Evolutionary conservation across 345 rosid species (phyloP).

Genomic region (Pistacia atlantica): DNA sequence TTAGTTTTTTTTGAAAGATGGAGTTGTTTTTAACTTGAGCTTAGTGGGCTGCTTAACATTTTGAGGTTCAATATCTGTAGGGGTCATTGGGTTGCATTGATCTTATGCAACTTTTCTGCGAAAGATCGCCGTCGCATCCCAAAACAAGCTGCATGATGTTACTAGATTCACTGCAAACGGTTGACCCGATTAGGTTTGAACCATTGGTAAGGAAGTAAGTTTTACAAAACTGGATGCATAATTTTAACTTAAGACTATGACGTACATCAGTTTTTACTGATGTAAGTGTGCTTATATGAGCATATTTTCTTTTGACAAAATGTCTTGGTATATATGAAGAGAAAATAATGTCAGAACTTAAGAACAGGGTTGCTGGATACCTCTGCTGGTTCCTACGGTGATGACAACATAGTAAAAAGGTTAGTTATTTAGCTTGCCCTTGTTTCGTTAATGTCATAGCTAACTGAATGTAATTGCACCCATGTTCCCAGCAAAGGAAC

Average conservation of each 20-base stretch:
- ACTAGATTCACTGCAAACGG: slow-evolving; percentile 50
- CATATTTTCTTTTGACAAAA: slow-evolving; percentile 16
- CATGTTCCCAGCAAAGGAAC: slow-evolving; percentile 50
- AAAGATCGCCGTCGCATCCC: slow-evolving; percentile 22
- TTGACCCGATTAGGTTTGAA: slow-evolving; percentile 32
- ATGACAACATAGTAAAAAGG: not conserved
- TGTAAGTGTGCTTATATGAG: no score
- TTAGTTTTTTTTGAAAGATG: not conserved
- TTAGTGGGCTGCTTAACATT: not conserved
- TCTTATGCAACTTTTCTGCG: slow-evolving; percentile 46
- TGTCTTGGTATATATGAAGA: slow-evolving; percentile 47
- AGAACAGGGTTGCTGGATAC: slow-evolving; percentile 26
- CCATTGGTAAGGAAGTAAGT: no score
- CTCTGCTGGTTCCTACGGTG: slow-evolving; percentile 49
- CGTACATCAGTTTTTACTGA: no score
- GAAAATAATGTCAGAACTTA: slow-evolving; percentile 31
- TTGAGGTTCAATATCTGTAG: slow-evolving; percentile 9
- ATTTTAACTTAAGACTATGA: no score
- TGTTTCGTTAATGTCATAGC: not conserved
- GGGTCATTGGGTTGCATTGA: slow-evolving; percentile 54
- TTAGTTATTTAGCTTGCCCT: not conserved
- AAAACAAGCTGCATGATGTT: slow-evolving; percentile 43
- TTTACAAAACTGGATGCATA: no score
- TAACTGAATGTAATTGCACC: not conserved
- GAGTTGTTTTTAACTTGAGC: not conserved